These are phyloP conservation scores for Pseudocercospora eumusae DNA, from an alignment of 2,329 filamentous ascomycete genomes.

Conservation along the genomic window DNA sequence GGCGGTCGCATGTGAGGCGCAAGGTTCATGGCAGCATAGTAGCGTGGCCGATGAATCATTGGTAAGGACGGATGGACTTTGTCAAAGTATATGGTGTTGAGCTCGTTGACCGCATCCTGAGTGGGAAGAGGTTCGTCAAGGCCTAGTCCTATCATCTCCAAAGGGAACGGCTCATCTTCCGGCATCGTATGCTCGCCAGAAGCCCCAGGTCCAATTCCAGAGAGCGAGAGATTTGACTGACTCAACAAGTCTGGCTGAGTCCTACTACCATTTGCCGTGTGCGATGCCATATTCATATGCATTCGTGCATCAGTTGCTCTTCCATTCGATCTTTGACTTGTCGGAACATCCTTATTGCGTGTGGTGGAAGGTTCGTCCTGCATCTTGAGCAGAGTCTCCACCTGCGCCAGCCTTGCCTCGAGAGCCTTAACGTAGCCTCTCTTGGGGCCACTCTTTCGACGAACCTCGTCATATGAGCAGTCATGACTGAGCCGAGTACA, in stretches of 20 bases:
- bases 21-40: slow-evolving; percentile 84
- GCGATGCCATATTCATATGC: slow-evolving; percentile 20
- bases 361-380: slow-evolving; percentile 48
- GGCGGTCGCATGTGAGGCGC: slow-evolving; percentile 84
- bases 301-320: background rate
- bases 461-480: slow-evolving; percentile 87
- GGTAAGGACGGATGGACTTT: slow-evolving; percentile 84
- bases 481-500: slow-evolving; percentile 83
- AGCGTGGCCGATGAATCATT: slow-evolving; percentile 86
- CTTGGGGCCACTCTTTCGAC: slow-evolving; percentile 93
- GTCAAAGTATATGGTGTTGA: slow-evolving; percentile 86
- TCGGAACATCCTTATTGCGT: background rate
- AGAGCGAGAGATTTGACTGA: slow-evolving; percentile 16
- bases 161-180: slow-evolving; percentile 58
- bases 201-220: slow-evolving; percentile 13
- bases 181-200: slow-evolving; percentile 17
- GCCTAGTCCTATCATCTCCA: slow-evolving; percentile 83
- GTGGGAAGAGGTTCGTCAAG: slow-evolving; percentile 79
- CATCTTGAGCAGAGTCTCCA: slow-evolving; percentile 84
- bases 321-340: background rate
- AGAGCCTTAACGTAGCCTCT: slow-evolving; percentile 91
- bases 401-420: slow-evolving; percentile 82
- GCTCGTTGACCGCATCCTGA: slow-evolving; percentile 78
- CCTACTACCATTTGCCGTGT: slow-evolving; percentile 15
- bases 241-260: slow-evolving; percentile 15